Base-by-base conservation (phyloP, 2,329 filamentous ascomycete species). In the Cladosporium sphaerospermum region DNA sequence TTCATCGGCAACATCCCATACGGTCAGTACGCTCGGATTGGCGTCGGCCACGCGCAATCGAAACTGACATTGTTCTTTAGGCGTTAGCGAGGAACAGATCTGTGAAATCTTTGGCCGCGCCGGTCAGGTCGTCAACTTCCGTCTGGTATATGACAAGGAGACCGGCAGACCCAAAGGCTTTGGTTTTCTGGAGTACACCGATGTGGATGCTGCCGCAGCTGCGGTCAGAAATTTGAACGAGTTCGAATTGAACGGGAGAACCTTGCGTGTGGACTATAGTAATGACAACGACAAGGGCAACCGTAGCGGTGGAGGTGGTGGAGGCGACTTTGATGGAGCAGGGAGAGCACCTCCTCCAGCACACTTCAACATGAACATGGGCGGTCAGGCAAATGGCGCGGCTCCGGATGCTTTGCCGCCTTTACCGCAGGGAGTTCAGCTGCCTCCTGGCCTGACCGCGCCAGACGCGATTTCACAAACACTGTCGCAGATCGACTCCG, bases 181-280 rank as follows among this genome's bases (percentile, higher is more conserved):
- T 69, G 93, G 93, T 34, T 99, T 97, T 64, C 88, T 91, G 65
- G 92, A 97, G 69, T 99, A 95, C 67, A 87, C 89, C 52, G 93
- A 97, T 67, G 84, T 88, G 55, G 92, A 95, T 81, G 79, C 90
- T 23, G 93, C 93, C 32, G 89, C 92, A 36, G 95, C 90, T 2
- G 93, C 93, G 2, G 92, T 97, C 45, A 86, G 92, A 62, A 97
- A 99, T 68, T 76, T 97, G 49, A 96, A 97, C 74, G 90, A 96
- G 70, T 85, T 89, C 73, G 92, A 97, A 69, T 84, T 96, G 67
- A 95, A 96, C 85, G 90, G 90, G 52, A 83, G 93, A 64, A 95
- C 95, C 71, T 80, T 99, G 58, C 83, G 91, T 56, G 93, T 99
- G 53, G 93, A 97, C 71, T 99, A 95, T 72, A 93, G 89, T 55